Percentiles rank a stretch among this genome's conserved stretches.
Evolutionary conservation across 2,329 filamentous ascomycete species (phyloP).

Genomic region (Aspergillus flavus): DNA sequence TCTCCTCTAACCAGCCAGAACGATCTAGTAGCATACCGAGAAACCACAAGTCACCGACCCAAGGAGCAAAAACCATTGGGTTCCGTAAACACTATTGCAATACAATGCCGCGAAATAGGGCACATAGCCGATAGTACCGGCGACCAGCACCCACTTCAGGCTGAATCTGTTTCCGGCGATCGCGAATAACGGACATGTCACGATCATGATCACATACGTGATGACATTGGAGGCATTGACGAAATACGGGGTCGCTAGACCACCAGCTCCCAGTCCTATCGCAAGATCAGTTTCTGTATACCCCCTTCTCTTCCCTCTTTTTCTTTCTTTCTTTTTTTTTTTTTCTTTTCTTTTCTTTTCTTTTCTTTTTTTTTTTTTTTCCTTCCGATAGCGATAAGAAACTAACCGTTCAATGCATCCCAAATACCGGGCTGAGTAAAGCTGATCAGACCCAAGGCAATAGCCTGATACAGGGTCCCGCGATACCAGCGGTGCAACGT

Average conservation of each 20-base stretch:
- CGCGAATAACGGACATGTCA: conserved; percentile 45
- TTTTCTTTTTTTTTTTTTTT: neutral
- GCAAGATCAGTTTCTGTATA: neutral
- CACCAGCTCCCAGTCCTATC: neutral
- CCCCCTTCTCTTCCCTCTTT: neutral
- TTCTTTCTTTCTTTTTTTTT: neutral
- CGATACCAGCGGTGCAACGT: conserved; percentile 7
- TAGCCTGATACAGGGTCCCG: conserved; percentile 4
- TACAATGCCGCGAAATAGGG: conserved; percentile 50
- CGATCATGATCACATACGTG: conserved; percentile 53
- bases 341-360: neutral
- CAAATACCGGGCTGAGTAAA: conserved; percentile 6
- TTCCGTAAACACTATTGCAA: neutral
- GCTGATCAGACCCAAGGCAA: conserved; percentile 2
- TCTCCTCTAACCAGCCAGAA: neutral
- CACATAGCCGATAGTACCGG: conserved; percentile 49
- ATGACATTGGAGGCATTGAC: conserved; percentile 48
- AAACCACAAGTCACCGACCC: conserved; percentile 3
- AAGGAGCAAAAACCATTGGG: neutral
- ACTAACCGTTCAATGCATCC: conserved; percentile 4
- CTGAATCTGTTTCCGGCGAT: conserved; percentile 43
- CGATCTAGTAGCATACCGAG: neutral
- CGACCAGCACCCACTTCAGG: conserved; percentile 40
- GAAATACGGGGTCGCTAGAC: conserved; percentile 19
- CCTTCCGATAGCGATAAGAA: neutral